Conservation (phyloP, 2,329 filamentous ascomycete species). For the Trichoderma gracile region DNA sequence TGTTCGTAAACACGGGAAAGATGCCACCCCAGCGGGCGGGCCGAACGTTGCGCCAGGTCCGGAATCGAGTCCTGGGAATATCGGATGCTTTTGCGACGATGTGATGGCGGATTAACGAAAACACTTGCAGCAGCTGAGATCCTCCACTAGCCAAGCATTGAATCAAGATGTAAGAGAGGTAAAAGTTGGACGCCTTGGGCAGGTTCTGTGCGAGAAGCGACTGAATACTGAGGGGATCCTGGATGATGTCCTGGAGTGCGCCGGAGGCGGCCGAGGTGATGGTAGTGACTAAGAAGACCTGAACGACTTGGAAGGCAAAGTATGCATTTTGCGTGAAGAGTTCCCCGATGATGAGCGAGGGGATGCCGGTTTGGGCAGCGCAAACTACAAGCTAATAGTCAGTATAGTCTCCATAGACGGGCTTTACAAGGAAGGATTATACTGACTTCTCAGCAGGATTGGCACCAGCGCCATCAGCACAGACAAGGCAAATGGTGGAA, state of each 20-base stretch:
- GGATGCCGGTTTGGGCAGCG: slow-evolving; percentile 76
- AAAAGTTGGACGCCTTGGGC: slow-evolving; percentile 88
- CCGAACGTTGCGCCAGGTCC: slow-evolving; percentile 71
- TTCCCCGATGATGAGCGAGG: slow-evolving; percentile 77
- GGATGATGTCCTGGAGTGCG: slow-evolving; percentile 61
- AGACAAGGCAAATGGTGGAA: slow-evolving; percentile 77
- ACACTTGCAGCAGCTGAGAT: slow-evolving; percentile 68
- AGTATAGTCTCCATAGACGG: neutral
- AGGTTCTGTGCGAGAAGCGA: slow-evolving; percentile 70
- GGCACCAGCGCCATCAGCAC: slow-evolving; percentile 86
- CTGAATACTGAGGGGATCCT: slow-evolving; percentile 63
- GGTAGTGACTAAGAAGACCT: slow-evolving; percentile 88
- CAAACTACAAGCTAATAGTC: slow-evolving; percentile 52
- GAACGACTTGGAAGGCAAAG: slow-evolving; percentile 86
- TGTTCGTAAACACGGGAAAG: slow-evolving; percentile 77
- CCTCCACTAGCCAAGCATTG: slow-evolving; percentile 83
- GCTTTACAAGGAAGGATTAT: neutral
- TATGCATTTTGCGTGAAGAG: slow-evolving; percentile 88
- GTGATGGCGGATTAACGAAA: slow-evolving; percentile 58
- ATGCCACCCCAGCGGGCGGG: slow-evolving; percentile 82
- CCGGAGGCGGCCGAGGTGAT: slow-evolving; percentile 77
- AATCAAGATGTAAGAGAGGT: slow-evolving; percentile 89
- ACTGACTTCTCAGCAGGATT: slow-evolving; percentile 66
- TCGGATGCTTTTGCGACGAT: slow-evolving; percentile 73
- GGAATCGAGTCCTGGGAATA: slow-evolving; percentile 77